A percentile compares a stretch with the other conserved stretches of the same genome.
Evolutionary conservation across 2,329 filamentous ascomycete species (phyloP).

Genomic region (Dactylella cylindrospora): DNA sequence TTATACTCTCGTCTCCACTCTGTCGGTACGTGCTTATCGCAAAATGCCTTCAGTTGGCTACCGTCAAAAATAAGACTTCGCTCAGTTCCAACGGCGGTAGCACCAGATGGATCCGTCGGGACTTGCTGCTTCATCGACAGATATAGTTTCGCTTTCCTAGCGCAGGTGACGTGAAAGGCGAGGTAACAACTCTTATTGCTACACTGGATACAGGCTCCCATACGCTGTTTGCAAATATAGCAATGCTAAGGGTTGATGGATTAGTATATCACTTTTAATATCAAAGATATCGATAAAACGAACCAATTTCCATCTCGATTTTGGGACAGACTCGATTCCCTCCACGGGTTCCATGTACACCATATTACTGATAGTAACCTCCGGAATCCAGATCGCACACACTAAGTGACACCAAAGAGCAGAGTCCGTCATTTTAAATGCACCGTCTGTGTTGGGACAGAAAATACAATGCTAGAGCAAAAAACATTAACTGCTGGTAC

Average conservation of each 20-base stretch:
- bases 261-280: neutral
- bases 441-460: constrained; percentile 94
- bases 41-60: constrained; percentile 76
- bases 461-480: constrained; percentile 82
- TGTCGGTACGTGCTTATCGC: constrained; percentile 86
- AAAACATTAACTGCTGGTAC: constrained; percentile 1
- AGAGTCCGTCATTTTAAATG: constrained; percentile 96
- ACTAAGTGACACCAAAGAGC: constrained; percentile 96
- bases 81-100: constrained; percentile 67
- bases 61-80: constrained; percentile 46
- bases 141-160: constrained; percentile 80
- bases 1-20: constrained; percentile 87
- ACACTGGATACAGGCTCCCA: constrained; percentile 98
- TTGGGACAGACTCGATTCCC: constrained; percentile 96
- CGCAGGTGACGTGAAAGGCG: constrained; percentile 96
- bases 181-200: constrained; percentile 96
- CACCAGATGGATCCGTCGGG: constrained; percentile 61
- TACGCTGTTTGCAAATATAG: constrained; percentile 95
- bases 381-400: constrained; percentile 97
- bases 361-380: constrained; percentile 90
- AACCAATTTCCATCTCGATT: constrained; percentile 81
- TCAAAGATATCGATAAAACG: constrained; percentile 46
- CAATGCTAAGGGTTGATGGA: constrained; percentile 59
- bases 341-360: constrained; percentile 98
- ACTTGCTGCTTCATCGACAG: constrained; percentile 90